Evolutionary conservation across 768 basidiomycete genomes (phyloP), one percentile per base, ranked within the genome.

Genomic region (Auriculariales sp.): DNA sequence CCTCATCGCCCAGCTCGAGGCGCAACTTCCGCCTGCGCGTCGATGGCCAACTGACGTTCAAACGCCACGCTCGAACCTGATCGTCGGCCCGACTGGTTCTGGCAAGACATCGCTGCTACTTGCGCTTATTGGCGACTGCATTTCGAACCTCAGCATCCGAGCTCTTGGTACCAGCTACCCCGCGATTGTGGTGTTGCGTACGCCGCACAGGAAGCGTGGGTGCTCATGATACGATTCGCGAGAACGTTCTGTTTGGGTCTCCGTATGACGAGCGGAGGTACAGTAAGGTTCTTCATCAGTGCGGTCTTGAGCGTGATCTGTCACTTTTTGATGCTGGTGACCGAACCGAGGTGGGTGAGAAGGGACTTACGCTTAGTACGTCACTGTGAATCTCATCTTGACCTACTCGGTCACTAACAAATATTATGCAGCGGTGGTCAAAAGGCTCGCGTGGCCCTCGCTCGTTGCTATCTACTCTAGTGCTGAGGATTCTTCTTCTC

Each of bases 151-250:
- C n/a, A n/a, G n/a, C n/a, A n/a, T n/a, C 66, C 73, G 1, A 71
- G 74, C 35, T 77, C 83, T 0, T 82, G 75, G 72, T 83, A 72
- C 62, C 77, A 75, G 53, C 72, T 90, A 4, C 86, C 87, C 24
- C 68, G 84, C 2, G 65, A 65, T 3, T 70, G 71, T 1, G 85
- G 87, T 4, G 71, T 92, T 32, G 78, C 85, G 2, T 89, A 85
- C 59, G 82, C 82, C 4, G 81, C 81, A 2, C 88, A 93, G 60
- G 85, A 88, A 58, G 78, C 82, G 3, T 93, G 86, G 86, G 79
- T 89, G 2, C 75, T 64, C 55, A 64, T 29, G 52, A 53, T 25
- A 53, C 52, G 24, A 50, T 53, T n/a, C 24, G 39, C 62, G 64
- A 71, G 17, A 76, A 76, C 52, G 72, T 76, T 46, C 46, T 72